Base-by-base conservation (phyloP, 805 yeast genomes). In the Saccharomycopsis sp. region DNA sequence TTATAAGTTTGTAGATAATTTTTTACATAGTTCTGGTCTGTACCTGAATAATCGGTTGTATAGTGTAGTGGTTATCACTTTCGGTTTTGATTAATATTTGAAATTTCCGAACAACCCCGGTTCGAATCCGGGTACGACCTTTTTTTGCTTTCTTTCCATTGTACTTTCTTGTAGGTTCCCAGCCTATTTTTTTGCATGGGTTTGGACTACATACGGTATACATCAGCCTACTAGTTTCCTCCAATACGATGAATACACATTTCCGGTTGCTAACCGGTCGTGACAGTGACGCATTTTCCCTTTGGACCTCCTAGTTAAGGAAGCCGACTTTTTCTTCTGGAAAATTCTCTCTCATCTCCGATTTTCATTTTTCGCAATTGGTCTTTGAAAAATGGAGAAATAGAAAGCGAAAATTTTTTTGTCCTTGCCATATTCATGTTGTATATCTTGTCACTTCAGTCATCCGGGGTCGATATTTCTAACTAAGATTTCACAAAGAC, bases 91-190 rank as follows among this genome's bases (percentile, higher is more conserved):
- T 77, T 12, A 17, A 44, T n/a, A n/a, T 44, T 22, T 20, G 24
- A 41, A 53, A 53, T 22, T 25, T 55, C 81, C 81, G 80, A 72
- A 72, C 80, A 81, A 84, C 89, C 86, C 87, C 87, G 81, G 88
- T 84, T 84, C 89, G 89, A 84, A 82, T 82, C 88, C 87, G 87
- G 87, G 88, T 81, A 80, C 83, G 88, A 83, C 86, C 87, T 83
- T 42, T 57, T 65, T 70, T 70, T 68, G 19, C 19, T 17, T 44
- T 44, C 5, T 44, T 44, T 44, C 7, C 49, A 5, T 29, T 7
- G 38, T 12, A 12, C 38, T 12, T 12, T 29, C 12, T 29, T 29
- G 12, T 29, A 29, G 38, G 9, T 7, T 5, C 38, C 12, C 38
- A 7, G 38, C 5, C 12, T 29, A 29, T 29, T 29, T 29, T 29